Evolutionary conservation across 176 grass and related monocot genomes (phyloP), one percentile per base, ranked within the genome.

Genomic region (Phragmites australis): DNA sequence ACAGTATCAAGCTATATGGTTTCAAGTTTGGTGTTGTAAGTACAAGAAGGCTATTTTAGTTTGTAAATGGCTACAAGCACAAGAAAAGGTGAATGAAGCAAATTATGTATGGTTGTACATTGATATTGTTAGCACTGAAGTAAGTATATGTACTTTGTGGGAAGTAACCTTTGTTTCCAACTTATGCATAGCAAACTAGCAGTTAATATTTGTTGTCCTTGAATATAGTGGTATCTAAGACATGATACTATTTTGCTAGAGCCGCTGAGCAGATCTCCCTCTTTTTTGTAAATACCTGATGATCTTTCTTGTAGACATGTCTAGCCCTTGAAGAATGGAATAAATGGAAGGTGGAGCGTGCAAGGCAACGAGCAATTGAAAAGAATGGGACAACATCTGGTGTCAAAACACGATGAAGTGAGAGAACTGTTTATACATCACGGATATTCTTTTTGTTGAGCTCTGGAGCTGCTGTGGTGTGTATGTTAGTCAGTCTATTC

Each of bases 261-360:
- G 30, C 74, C 50, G 41, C 12, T 18, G 6, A 19, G 49, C 31
- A 74, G 31, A 15, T 15, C 39, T 16, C 11, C 16, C 3, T 12
- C 11, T 13, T 17, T 14, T 71, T 37, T 57, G 6, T 1, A 5
- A 30, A 41, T 18, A 67, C 13, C 39, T 78, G 58, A 62, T 25
- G 25, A 37, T 64, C 2, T 82, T 11, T 77, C 5, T 37, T 37
- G 8, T 19, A 68, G 63, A 52, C 56, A 68, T 31, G 44, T 83
- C 17, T 87, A 94, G 95, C 92, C 54, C 45, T 98, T 23, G 95
- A 98, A 79, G 95, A 98, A 72, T 94, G 95, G 92, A 88, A 90
- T 23, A 94, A 93, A 46, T 83, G 92, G 56, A 98, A 94, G 87
- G 91, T 98, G 84, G 95, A 98, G 59, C 85, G 92, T 1, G 96